These are phyloP conservation scores for Phlyctochytrium bullatum DNA, from an alignment of 192 early-diverging fungal genomes.

Conservation along the genomic window DNA sequence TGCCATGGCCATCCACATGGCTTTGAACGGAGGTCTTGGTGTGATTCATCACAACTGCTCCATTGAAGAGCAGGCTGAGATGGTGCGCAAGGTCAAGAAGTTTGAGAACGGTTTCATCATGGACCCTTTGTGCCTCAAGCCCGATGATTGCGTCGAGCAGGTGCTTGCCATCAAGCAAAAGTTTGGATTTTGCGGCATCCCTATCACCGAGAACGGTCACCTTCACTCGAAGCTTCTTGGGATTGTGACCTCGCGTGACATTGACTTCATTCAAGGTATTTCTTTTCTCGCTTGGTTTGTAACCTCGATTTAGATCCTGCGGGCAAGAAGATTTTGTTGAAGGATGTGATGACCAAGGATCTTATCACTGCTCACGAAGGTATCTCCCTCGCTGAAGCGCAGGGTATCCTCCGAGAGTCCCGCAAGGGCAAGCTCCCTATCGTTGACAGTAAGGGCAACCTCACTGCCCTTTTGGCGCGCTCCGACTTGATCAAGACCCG, in stretches of 20 bases:
- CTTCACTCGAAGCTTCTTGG: constrained; percentile 87
- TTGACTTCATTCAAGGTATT: constrained; percentile 76
- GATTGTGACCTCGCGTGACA: constrained; percentile 95
- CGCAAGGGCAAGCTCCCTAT: constrained; percentile 98
- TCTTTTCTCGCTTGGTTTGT: neutral
- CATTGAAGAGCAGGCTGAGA: constrained; percentile 91
- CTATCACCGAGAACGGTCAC: constrained; percentile 90
- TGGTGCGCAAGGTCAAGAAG: constrained; percentile 93
- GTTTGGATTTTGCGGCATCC: constrained; percentile 94
- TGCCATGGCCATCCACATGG: constrained; percentile 98
- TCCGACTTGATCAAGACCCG: constrained; percentile 97
- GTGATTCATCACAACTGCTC: constrained; percentile 98
- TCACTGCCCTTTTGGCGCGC: constrained; percentile 88
- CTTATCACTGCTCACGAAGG: constrained; percentile 83
- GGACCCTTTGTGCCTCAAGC: constrained; percentile 85
- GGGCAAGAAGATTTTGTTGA: constrained; percentile 62
- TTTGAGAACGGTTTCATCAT: constrained; percentile 99
- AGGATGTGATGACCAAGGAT: constrained; percentile 86
- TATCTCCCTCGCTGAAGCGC: constrained; percentile 87
- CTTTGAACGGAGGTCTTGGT: constrained; percentile 91
- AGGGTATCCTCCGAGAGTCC: constrained; percentile 79
- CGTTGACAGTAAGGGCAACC: constrained; percentile 75
- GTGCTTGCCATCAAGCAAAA: constrained; percentile 82
- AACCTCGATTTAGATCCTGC: constrained; percentile 20
- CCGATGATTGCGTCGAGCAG: constrained; percentile 78